Base-by-base conservation (phyloP, 768 basidiomycete genomes). In the Scleroderma bovista region DNA sequence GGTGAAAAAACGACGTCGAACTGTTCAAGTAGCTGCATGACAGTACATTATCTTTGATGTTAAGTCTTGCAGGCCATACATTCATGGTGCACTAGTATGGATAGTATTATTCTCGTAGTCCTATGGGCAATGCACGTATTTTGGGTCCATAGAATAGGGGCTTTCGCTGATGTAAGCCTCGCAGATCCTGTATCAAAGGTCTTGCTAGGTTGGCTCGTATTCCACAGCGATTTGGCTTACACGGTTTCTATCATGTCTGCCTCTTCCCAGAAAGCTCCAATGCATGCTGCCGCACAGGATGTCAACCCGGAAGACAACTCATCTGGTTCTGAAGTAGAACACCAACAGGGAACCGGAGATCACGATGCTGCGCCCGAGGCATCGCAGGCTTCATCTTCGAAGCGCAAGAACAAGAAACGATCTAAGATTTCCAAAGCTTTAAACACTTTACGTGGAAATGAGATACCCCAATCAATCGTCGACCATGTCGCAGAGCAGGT, bases 321-420 rank as follows among this genome's bases (percentile, higher is more conserved):
- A 29, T 66, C 62, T 38, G 65, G 51, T 22, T 64, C 67, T 17
- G 70, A 65, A 20, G 62, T 59, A 37, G 74, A 68, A 20, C 57
- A 46, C 29, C 53, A 64, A 10, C 54, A 54, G 3, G 34, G 13
- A 16, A 58, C 53, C 26, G 39, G 20, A 22, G 51, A 54, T 29
- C 42, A 23, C 1, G 62, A 58, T 29, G 54, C 24, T 3, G 6
- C 50, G 1, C 53, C 50, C 7, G 58, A 54, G 5, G 44, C 47
- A 32, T 55, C 63, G 3, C 65, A 65, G 15, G 54, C 66, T 45
- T 74, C 75, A 12, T 72, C 72, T 43, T 71, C 72, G 38, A 69
- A 68, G 54, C 86, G 86, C 70, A 92, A 88, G 74, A 93, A 88
- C 68, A 92, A 93, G 73, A 93, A 91, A 76, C 91, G 89, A 69